These are phyloP conservation scores for Blepharisma undulans DNA, from an alignment of 169 alveolate species.

Conservation along the genomic window DNA sequence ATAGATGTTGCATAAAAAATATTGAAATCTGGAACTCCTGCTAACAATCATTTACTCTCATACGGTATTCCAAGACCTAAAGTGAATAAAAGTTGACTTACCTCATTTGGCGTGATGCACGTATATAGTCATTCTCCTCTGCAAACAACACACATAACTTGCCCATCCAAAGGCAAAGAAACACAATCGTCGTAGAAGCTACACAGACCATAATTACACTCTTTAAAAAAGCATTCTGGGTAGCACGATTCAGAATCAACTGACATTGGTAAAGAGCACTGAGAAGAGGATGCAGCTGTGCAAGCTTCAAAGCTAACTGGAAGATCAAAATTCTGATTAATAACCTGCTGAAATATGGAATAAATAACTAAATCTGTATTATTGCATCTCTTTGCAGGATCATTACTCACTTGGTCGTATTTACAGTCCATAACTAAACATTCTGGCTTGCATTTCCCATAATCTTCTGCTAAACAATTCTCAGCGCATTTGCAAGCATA, in stretches of 20 bases:
- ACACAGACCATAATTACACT: background rate
- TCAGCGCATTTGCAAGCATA: background rate
- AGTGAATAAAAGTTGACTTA: no score
- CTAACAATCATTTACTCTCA: background rate
- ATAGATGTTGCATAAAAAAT: background rate
- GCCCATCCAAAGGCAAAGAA: background rate
- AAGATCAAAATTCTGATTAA: no score
- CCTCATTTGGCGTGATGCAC: no score
- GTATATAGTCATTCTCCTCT: no score
- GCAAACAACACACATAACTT: no score
- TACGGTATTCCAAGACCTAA: no score
- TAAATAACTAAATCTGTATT: background rate
- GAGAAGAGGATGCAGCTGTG: background rate
- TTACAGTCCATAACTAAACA: background rate
- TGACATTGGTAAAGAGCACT: background rate
- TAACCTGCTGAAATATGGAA: background rate
- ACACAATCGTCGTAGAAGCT: background rate
- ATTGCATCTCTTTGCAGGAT: background rate
- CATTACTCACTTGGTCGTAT: background rate
- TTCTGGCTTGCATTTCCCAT: slow-evolving; percentile 1
- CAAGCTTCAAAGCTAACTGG: background rate
- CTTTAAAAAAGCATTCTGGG: background rate
- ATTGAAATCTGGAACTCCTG: background rate
- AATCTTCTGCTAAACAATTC: background rate
- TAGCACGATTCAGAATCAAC: no score